Conservation (phyloP, 495 filamentous ascomycete genomes). For the Podospora sp. region DNA sequence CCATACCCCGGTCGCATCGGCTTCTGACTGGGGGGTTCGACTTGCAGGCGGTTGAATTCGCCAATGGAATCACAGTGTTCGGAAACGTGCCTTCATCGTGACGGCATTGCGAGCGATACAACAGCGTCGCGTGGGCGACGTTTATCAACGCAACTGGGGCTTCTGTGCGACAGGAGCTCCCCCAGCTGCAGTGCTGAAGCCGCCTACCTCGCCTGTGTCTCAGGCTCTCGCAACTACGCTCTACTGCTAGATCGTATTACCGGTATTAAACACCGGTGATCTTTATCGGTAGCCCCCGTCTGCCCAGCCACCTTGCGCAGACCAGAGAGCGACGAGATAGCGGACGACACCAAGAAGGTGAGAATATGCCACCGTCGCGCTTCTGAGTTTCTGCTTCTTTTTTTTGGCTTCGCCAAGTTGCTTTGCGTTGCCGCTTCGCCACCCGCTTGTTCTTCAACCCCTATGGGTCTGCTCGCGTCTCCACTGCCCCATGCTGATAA, state of each 20-base stretch:
- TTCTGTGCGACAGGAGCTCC: background rate
- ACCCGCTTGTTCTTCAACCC: background rate
- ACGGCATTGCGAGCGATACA: constrained; percentile 17
- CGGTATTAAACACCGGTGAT: constrained; percentile 2
- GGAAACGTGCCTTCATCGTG: constrained; percentile 32
- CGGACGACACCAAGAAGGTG: constrained; percentile 4
- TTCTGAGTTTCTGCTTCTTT: background rate
- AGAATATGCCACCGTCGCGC: background rate
- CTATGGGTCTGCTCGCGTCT: constrained; percentile 9
- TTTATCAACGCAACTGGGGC: background rate
- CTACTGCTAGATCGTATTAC: background rate
- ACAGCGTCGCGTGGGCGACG: background rate
- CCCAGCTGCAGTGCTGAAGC: background rate
- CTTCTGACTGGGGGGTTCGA: constrained; percentile 1
- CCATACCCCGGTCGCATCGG: background rate
- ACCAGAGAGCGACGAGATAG: background rate
- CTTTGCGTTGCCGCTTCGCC: constrained; percentile 9
- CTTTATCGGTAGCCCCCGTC: background rate
- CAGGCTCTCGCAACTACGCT: background rate
- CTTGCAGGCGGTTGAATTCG: constrained; percentile 24
- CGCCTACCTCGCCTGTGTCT: background rate
- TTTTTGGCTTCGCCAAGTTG: constrained; percentile 1
- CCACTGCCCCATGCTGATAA: constrained; percentile 47
- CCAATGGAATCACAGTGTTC: constrained; percentile 30
- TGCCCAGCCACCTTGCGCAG: background rate